Base-by-base conservation (phyloP, 2,329 filamentous ascomycete species). In the Diaporthe aspalathi region DNA sequence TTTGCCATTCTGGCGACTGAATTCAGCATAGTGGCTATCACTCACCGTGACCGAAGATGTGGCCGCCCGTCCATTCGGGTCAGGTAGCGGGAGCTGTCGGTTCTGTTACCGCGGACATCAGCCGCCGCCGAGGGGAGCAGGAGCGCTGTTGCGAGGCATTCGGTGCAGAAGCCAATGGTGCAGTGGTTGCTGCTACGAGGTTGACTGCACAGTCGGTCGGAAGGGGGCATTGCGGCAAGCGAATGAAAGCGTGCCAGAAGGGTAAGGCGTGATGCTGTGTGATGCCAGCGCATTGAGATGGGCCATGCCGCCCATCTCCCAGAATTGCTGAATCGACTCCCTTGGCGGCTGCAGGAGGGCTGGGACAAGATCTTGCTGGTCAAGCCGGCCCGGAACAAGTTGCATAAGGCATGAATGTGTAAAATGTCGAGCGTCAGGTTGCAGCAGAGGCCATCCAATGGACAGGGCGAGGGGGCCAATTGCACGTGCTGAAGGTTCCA, bases 201-300 rank as follows among this genome's bases (percentile, higher is more conserved):
- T 67, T 50, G 67, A 69, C 67, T 76, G 76, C 73, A 74, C 74
- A 75, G 73, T 74, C 74, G 73, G 75, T 76, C 74, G 76, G 74
- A 73, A 74, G 72, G 74, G 75, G 76, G 70, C 74, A 77, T 74
- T 74, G 68, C 71, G 68, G 57, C 24, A n/a, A 29, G 47, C 43
- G 53, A 52, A 69, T 62, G 49, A 29, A 11, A 60, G 32, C 35
- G 62, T 65, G 69, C 73, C 68, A 75, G 72, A 74, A 75, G 72
- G 74, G 73, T 70, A 71, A 71, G 69, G 67, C 73, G 72, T 75
- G 73, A 76, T 75, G 76, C 75, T 74, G 76, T 79, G 77, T 72
- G 71, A 76, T 73, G 72, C 74, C 66, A 74, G 72, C 73, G 68
- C 67, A 70, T 47, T n/a, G 54, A 54, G 17, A 45, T 29, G 62